Conservation (phyloP, 306 rosid species). For the Quercus cerris region DNA sequence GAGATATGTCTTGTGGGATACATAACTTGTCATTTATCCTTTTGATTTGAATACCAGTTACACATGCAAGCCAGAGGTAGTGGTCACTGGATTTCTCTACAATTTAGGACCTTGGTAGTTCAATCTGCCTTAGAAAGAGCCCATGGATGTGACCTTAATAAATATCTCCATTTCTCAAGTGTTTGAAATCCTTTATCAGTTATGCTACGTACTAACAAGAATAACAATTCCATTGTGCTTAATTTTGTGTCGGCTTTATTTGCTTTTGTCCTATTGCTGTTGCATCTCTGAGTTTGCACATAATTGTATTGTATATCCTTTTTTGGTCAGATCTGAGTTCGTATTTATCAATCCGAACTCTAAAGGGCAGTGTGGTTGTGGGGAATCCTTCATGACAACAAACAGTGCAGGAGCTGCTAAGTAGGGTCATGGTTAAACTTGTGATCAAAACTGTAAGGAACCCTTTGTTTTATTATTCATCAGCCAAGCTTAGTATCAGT, state of each 20-base stretch:
- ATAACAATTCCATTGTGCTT: slow-evolving; percentile 1
- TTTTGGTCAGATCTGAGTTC: slow-evolving; percentile 72
- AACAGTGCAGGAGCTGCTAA: slow-evolving; percentile 43
- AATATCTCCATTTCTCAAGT: background rate
- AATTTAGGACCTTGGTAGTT: too few species aligned
- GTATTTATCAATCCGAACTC: slow-evolving; percentile 92
- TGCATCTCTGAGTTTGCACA: slow-evolving; percentile 2
- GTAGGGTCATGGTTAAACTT: slow-evolving; percentile 31
- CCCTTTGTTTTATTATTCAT: slow-evolving; percentile 10
- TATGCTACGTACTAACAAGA: background rate
- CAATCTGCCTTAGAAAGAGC: background rate
- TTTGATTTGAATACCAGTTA: too few species aligned
- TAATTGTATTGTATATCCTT: background rate
- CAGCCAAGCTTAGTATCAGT: slow-evolving; percentile 9
- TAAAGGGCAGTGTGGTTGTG: slow-evolving; percentile 96
- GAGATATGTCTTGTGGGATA: too few species aligned
- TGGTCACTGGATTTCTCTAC: too few species aligned
- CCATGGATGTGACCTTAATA: background rate
- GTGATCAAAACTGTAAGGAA: slow-evolving; percentile 3
- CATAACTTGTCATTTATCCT: too few species aligned
- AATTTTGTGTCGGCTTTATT: slow-evolving; percentile 1
- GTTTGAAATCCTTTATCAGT: background rate
- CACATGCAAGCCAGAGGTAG: too few species aligned
- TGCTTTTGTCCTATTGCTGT: background rate
- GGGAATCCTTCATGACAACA: slow-evolving; percentile 87